A percentile compares a stretch with the other conserved stretches of the same genome.
Conservation (phyloP, 116 monocot species). For the Iris pallida region DNA sequence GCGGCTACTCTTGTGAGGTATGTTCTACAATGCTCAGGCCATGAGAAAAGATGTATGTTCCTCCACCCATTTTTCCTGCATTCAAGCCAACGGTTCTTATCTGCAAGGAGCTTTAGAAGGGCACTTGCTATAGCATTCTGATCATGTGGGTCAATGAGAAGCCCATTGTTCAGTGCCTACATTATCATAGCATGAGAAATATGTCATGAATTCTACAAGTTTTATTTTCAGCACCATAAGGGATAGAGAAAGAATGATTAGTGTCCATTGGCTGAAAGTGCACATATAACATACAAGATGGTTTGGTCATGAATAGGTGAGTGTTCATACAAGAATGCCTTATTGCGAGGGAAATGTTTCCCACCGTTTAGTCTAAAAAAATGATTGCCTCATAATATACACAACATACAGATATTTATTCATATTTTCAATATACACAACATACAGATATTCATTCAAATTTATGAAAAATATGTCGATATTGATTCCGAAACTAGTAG, state of each 20-base stretch:
- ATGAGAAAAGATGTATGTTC: constrained; percentile 60
- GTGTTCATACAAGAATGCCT: not conserved
- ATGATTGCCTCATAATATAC: too few relatives aligned
- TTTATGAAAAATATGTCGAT: not conserved
- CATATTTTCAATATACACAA: not conserved
- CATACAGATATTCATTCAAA: too few relatives aligned
- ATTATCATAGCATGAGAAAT: constrained; percentile 7
- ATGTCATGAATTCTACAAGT: too few relatives aligned
- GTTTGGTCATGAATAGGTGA: not conserved
- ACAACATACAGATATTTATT: too few relatives aligned
- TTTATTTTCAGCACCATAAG: not conserved
- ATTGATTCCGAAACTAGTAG: not conserved
- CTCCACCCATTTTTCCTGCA: constrained; percentile 50
- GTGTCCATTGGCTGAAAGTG: not conserved
- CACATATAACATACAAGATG: not conserved
- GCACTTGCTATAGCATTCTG: constrained; percentile 53
- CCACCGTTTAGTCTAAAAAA: too few relatives aligned
- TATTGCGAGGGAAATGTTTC: too few relatives aligned
- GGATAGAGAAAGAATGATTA: too few relatives aligned
- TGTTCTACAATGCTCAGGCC: constrained; percentile 64
- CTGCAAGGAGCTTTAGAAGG: constrained; percentile 47
- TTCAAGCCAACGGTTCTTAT: constrained; percentile 46
- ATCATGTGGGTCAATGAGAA: constrained; percentile 61
- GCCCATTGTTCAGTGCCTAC: constrained; percentile 54
- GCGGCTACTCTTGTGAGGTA: constrained; percentile 47